These are phyloP conservation scores for Nicotiana rustica DNA, from an alignment of 305 asterid species.

Conservation along the genomic window DNA sequence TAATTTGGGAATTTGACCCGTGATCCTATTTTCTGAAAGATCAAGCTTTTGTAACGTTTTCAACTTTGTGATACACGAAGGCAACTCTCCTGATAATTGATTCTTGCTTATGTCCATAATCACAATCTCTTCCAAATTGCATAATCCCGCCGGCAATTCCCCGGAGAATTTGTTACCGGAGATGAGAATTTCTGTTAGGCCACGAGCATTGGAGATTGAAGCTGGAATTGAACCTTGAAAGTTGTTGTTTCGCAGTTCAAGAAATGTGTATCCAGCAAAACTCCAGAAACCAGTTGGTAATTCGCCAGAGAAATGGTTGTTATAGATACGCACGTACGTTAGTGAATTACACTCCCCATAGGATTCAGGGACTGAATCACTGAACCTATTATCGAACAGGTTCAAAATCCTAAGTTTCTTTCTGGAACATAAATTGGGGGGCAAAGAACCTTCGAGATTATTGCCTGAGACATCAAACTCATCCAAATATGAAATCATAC, in stretches of 20 bases:
- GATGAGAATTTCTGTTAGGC: slow-evolving; percentile 50
- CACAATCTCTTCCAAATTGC: slow-evolving; percentile 53
- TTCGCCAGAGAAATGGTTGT: slow-evolving; percentile 61
- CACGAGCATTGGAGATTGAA: slow-evolving; percentile 54
- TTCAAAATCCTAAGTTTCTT: slow-evolving; percentile 53
- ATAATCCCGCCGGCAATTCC: slow-evolving; percentile 57
- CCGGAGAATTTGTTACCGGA: slow-evolving; percentile 67
- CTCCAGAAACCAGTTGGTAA: slow-evolving; percentile 73
- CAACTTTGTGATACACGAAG: slow-evolving; percentile 58
- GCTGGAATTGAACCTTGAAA: slow-evolving; percentile 66
- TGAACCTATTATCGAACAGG: slow-evolving; percentile 63
- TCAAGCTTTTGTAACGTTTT: slow-evolving; percentile 59
- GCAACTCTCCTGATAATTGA: slow-evolving; percentile 66
- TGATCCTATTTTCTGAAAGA: slow-evolving; percentile 55
- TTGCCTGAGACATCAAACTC: slow-evolving; percentile 74
- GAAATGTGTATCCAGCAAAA: slow-evolving; percentile 47
- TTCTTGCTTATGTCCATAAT: slow-evolving; percentile 61
- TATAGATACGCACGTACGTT: slow-evolving; percentile 55
- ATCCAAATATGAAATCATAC: slow-evolving; percentile 63
- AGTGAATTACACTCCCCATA: slow-evolving; percentile 72
- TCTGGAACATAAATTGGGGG: slow-evolving; percentile 62
- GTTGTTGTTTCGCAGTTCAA: slow-evolving; percentile 59
- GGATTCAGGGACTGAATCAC: slow-evolving; percentile 70
- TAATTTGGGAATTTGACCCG: slow-evolving; percentile 63
- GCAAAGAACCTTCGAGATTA: slow-evolving; percentile 70